Conservation (phyloP, 495 filamentous ascomycete genomes). For the Parathielavia appendiculata region DNA sequence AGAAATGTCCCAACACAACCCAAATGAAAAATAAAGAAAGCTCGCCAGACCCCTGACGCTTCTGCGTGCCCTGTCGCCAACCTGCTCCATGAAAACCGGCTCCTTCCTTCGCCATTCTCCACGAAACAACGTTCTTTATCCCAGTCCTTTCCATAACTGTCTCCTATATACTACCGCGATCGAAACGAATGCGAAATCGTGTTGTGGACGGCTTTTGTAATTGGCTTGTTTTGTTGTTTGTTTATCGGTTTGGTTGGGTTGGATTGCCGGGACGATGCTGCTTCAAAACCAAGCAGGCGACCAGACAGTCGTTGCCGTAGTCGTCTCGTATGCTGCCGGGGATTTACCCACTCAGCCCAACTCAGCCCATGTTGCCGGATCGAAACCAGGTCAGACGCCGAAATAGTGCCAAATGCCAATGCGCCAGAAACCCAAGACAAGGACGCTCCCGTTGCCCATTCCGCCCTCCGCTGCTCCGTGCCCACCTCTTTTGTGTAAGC, state of each 20-base stretch:
- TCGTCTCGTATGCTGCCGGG: background rate
- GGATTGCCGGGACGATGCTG: background rate
- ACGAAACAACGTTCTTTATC: background rate
- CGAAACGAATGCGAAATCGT: background rate
- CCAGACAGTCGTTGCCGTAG: background rate
- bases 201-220: too few relatives aligned
- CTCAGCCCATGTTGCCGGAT: background rate
- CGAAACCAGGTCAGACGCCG: conserved; percentile 2
- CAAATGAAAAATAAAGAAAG: conserved; percentile 2
- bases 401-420: background rate
- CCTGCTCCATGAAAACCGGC: background rate
- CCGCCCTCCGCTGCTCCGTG: background rate
- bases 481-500: conserved; percentile 5
- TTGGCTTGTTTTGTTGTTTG: background rate
- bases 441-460: background rate
- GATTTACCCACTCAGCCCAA: background rate
- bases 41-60: background rate
- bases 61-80: background rate
- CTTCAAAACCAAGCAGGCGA: background rate
- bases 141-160: background rate
- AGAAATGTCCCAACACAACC: conserved; percentile 5
- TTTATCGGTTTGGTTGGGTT: background rate
- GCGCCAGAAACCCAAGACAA: conserved; percentile 5
- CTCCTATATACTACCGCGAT: conserved; percentile 8
- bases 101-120: background rate